Evolutionary conservation across 78 protist species (phyloP), one percentile per base, ranked within the genome.

Genomic region (Dictyostelium purpureum): DNA sequence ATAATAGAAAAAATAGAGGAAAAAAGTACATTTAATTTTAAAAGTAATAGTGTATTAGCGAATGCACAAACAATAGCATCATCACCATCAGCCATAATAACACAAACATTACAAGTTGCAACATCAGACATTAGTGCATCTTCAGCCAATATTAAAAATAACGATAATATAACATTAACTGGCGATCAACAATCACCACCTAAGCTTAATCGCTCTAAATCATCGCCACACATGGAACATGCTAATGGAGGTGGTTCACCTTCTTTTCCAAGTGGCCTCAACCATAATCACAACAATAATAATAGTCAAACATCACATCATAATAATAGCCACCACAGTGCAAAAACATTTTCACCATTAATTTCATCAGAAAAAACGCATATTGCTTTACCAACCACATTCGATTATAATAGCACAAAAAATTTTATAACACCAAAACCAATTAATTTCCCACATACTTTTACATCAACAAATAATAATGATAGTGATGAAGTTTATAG

Each of bases 161-260:
- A n/a, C n/a, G n/a, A n/a, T n/a, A n/a, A n/a, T n/a, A n/a, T n/a
- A n/a, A n/a, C n/a, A n/a, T n/a, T n/a, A n/a, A n/a, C n/a, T n/a
- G n/a, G n/a, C n/a, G n/a, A n/a, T n/a, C n/a, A n/a, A 4, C 19
- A 35, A 43, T 12, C 3, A 18, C 6, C 43, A 21, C 91, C 91
- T 40, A 83, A 83, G 45, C 28, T 83, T 40, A 83, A 83, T 59
- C 14, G 91, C 56, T 83, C 91, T 40, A 83, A 83, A 42, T 83
- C 91, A 57, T 83, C 91, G 21, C 91, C 91, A 45, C 91, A 83
- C 10, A 73, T 83, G 24, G 82, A 83, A 38, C 24, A 49, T n/a
- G 45, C 33, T 33, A 77, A 66, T 21, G 24, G 11, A 12, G 28
- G 16, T 31, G 16, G 33, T 16, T 45, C 59, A 71, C 37, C 19